Base-by-base conservation (phyloP, 2,329 filamentous ascomycete species). In the Helotiales sp. region DNA sequence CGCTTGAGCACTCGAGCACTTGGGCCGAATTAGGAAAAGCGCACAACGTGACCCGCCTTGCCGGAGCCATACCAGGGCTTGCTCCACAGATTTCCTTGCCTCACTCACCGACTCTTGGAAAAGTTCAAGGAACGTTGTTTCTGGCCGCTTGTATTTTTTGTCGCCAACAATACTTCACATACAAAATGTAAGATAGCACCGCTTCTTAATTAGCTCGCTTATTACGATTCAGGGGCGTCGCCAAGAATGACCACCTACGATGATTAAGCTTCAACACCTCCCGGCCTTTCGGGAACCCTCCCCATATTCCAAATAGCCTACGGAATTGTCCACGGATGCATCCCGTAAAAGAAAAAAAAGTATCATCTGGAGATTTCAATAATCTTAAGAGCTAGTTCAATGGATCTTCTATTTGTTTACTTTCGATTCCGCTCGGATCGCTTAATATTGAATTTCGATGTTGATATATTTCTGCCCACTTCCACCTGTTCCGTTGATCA, bases 211-310 rank as follows among this genome's bases (percentile, higher is more conserved):
- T 32, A 11, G 5, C 54, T 57, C 54, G 54, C 54, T 57, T 57
- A 57, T 32, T 22, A 22, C 54, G n/a, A 17, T 37, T 57, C 30
- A 24, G 20, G 52, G 20, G 54, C 54, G 37, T 20, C 34, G 30
- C 30, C 54, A 32, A 40, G 54, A 7, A 6, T 20, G 54, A 24
- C 30, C 3, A 32, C 8, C 54, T 52, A 40, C 30, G 26, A 57
- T 57, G 54, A 57, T 57, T 57, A 57, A 57, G 54, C 54, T 57
- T 57, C 54, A 57, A 20, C 32, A 57, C 30, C 54, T 24, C 34
- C 54, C 54, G 54, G 32, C 8, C 24, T 34, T 34, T 20, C 54
- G 54, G 15, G n/a, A 6, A 17, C 20, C 11, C 20, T 57, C 30
- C 13, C 30, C 11, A 37, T 37, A 20, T 13, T 22, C 11, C n/a